Conservation (phyloP, 2,329 filamentous ascomycete genomes). For the Colletotrichum navitas region DNA sequence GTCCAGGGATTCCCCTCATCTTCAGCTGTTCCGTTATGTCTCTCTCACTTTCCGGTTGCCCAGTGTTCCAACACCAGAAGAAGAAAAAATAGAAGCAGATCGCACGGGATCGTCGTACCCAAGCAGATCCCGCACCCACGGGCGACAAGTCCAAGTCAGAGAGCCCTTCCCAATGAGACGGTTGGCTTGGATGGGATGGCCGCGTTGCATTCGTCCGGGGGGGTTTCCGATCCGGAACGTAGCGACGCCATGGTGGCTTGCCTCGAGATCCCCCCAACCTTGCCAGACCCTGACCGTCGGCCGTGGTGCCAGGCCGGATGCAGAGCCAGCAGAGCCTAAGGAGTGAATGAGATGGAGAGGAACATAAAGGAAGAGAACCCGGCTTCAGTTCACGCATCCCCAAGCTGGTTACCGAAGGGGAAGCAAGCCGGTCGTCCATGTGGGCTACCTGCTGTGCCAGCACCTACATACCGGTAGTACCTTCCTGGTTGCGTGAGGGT, state of each 20-base stretch:
- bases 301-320: too few relatives aligned
- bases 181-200: neutral
- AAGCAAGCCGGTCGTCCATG: constrained; percentile 32
- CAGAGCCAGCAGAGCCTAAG: too few relatives aligned
- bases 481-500: constrained; percentile 1
- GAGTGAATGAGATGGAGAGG: neutral
- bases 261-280: neutral
- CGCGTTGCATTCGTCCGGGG: constrained; percentile 21
- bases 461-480: too few relatives aligned
- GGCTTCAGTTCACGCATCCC: constrained; percentile 17
- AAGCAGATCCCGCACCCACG: constrained; percentile 30
- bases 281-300: neutral
- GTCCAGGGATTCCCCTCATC: constrained; percentile 39
- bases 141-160: constrained; percentile 16
- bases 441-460: too few relatives aligned
- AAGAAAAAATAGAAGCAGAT: constrained; percentile 33
- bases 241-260: neutral
- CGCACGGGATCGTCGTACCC: constrained; percentile 38
- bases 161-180: constrained; percentile 19
- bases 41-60: constrained; percentile 21
- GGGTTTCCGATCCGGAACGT: constrained; percentile 8
- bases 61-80: constrained; percentile 30
- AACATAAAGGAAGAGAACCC: neutral
- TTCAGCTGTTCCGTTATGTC: constrained; percentile 18
- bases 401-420: constrained; percentile 21